phyloP scores from a whole-genome alignment of 2,329 filamentous ascomycete genomes.

The Diaporthe batatas region DNA sequence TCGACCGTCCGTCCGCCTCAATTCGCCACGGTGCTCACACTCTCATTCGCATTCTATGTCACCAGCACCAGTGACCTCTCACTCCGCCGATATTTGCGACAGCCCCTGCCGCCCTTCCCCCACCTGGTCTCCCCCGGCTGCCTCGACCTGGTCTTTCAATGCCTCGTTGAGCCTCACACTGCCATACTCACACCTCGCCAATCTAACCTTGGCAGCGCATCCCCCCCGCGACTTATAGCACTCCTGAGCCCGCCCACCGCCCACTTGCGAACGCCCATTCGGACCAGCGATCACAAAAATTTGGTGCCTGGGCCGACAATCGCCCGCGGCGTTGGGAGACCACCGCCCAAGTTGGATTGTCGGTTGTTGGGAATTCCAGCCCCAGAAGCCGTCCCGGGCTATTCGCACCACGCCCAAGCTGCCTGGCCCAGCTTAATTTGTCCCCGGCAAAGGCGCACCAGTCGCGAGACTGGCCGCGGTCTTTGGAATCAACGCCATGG shows the following conservation, averaged over 20 bases:
- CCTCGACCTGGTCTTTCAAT: slow-evolving; percentile 31
- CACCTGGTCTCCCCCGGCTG: slow-evolving; percentile 31
- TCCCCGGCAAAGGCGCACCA: slow-evolving; percentile 67
- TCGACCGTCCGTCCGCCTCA: slow-evolving; percentile 24
- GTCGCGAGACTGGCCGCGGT: slow-evolving; percentile 72
- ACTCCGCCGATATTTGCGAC: slow-evolving; percentile 38
- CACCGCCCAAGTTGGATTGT: slow-evolving; percentile 42
- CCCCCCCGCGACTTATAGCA: slow-evolving; percentile 27
- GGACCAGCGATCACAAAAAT: slow-evolving; percentile 34
- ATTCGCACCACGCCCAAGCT: slow-evolving; percentile 30
- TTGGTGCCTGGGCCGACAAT: slow-evolving; percentile 42
- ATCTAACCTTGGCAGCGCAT: slow-evolving; percentile 27
- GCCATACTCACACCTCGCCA: slow-evolving; percentile 21
- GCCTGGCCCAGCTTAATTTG: slow-evolving; percentile 44
- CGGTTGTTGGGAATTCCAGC: slow-evolving; percentile 38
- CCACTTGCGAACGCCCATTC: slow-evolving; percentile 19
- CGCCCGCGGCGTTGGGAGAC: slow-evolving; percentile 41
- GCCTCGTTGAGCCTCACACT: slow-evolving; percentile 31
- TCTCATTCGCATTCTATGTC: slow-evolving; percentile 38
- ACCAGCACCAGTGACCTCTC: slow-evolving; percentile 35
- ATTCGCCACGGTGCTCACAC: slow-evolving; percentile 14
- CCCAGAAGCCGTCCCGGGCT: slow-evolving; percentile 42
- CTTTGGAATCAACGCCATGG: slow-evolving; percentile 66
- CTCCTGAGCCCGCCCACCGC: slow-evolving; percentile 16
- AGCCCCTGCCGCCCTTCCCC: slow-evolving; percentile 21